Evolutionary conservation across 2,329 filamentous ascomycete species (phyloP).

Genomic region (Colletotrichum filicis): DNA sequence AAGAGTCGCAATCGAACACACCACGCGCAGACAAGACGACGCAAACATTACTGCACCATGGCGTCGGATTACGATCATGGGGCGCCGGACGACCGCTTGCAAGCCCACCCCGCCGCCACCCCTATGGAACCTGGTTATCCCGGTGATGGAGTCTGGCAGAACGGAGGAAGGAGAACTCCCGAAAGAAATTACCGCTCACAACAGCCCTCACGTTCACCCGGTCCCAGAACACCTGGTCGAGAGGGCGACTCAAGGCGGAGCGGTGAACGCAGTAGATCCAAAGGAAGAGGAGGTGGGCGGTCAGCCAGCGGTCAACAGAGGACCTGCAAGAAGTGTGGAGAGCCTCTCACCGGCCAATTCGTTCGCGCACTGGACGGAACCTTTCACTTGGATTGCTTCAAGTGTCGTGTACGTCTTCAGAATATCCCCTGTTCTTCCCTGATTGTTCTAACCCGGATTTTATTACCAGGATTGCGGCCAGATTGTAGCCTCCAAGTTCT

Average conservation of each 20-base stretch:
- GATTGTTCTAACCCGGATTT: conserved; percentile 16
- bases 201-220: conserved; percentile 48
- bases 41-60: conserved; percentile 43
- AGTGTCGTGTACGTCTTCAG: conserved; percentile 77
- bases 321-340: conserved; percentile 87
- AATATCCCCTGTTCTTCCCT: conserved; percentile 16
- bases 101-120: conserved; percentile 40
- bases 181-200: conserved; percentile 47
- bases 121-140: conserved; percentile 44
- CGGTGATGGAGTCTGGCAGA: conserved; percentile 50
- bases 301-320: conserved; percentile 70
- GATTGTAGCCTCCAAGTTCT: conserved; percentile 98
- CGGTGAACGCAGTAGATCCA: conserved; percentile 67
- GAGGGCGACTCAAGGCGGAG: conserved; percentile 62
- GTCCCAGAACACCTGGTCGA: conserved; percentile 39
- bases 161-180: conserved; percentile 48
- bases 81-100: conserved; percentile 50
- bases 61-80: conserved; percentile 59
- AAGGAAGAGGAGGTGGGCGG: conserved; percentile 60
- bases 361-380: conserved; percentile 93
- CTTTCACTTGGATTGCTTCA: conserved; percentile 98
- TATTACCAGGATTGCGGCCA: conserved; percentile 86
- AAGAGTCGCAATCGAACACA: conserved; percentile 35
- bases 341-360: conserved; percentile 92
- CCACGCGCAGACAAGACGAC: conserved; percentile 9